A percentile compares a stretch with the other conserved stretches of the same genome.
Evolutionary conservation across 2,329 filamentous ascomycete genomes (phyloP).

Genomic region (Fusarium nematophilum): DNA sequence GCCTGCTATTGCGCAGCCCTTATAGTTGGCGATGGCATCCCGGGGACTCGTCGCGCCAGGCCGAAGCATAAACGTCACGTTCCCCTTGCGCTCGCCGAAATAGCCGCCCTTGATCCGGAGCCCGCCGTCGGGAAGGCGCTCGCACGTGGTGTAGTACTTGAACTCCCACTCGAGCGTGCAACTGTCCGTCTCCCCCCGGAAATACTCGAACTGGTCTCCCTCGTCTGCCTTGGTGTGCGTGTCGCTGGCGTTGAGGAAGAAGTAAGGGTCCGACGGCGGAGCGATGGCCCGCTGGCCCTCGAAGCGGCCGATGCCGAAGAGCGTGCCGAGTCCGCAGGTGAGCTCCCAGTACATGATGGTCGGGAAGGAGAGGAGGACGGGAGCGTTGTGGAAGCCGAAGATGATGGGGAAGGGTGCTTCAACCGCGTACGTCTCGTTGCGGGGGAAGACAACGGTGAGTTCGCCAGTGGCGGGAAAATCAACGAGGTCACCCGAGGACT

Average conservation of each 20-base stretch:
- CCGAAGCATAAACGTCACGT: slow-evolving; percentile 15
- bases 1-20: slow-evolving; percentile 15
- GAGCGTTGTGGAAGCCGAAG: slow-evolving; percentile 28
- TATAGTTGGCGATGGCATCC: slow-evolving; percentile 16
- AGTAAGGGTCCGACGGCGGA: slow-evolving; percentile 13
- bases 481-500: slow-evolving; percentile 5
- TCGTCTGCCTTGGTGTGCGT: slow-evolving; percentile 15
- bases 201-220: slow-evolving; percentile 26
- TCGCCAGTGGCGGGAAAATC: slow-evolving; percentile 25
- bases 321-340: slow-evolving; percentile 9
- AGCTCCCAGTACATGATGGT: slow-evolving; percentile 23
- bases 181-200: slow-evolving; percentile 15
- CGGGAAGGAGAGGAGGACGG: slow-evolving; percentile 21
- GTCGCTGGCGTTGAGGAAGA: slow-evolving; percentile 25
- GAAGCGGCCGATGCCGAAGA: slow-evolving; percentile 18
- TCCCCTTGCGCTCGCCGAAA: slow-evolving; percentile 6
- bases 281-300: slow-evolving; percentile 12
- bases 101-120: slow-evolving; percentile 23
- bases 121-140: slow-evolving; percentile 11
- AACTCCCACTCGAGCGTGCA: slow-evolving; percentile 24
- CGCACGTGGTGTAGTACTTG: slow-evolving; percentile 18
- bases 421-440: slow-evolving; percentile 24
- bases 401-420: slow-evolving; percentile 30
- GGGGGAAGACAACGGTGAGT: slow-evolving; percentile 27
- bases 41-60: slow-evolving; percentile 11